These are phyloP conservation scores for Kurtzmaniella quercitrusa DNA, from an alignment of 1,139 yeast genomes.

Conservation along the genomic window DNA sequence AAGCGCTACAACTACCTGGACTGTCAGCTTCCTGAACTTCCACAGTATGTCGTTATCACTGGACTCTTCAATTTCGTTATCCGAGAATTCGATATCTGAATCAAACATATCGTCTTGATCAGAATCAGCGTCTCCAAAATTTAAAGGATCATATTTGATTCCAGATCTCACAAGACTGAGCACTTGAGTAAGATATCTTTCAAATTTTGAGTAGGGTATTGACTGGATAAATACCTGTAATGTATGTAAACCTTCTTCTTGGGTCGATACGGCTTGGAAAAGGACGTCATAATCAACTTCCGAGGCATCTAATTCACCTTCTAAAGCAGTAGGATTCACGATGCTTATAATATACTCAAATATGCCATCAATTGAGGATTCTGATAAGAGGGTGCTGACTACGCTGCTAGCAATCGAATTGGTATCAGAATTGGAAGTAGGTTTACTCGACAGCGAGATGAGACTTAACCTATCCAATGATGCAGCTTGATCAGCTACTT, in stretches of 20 bases:
- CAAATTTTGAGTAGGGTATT: constrained; percentile 15
- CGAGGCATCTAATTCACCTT: constrained; percentile 36
- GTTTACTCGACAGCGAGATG: not conserved
- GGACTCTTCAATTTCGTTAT: constrained; percentile 30
- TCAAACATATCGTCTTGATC: constrained; percentile 35
- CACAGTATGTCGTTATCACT: constrained; percentile 59
- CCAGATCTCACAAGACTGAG: constrained; percentile 36
- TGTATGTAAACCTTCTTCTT: constrained; percentile 46
- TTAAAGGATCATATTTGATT: constrained; percentile 57
- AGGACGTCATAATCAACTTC: constrained; percentile 42
- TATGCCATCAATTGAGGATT: constrained; percentile 11
- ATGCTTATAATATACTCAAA: constrained; percentile 19
- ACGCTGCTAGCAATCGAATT: constrained; percentile 2
- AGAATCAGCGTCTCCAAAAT: constrained; percentile 20
- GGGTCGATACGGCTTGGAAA: constrained; percentile 31
- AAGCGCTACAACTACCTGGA: constrained; percentile 27
- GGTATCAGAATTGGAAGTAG: not conserved
- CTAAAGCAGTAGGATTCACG: constrained; percentile 26
- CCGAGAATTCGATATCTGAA: constrained; percentile 34
- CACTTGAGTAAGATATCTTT: constrained; percentile 21
- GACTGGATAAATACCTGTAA: constrained; percentile 28
- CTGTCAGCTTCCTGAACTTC: constrained; percentile 61
- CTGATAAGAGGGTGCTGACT: not conserved
- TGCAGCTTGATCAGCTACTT: not conserved
- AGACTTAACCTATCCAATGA: not conserved